Conservation (phyloP, 371 early-diverging fungal genomes). For the Dinochytrium kinnereticum region DNA sequence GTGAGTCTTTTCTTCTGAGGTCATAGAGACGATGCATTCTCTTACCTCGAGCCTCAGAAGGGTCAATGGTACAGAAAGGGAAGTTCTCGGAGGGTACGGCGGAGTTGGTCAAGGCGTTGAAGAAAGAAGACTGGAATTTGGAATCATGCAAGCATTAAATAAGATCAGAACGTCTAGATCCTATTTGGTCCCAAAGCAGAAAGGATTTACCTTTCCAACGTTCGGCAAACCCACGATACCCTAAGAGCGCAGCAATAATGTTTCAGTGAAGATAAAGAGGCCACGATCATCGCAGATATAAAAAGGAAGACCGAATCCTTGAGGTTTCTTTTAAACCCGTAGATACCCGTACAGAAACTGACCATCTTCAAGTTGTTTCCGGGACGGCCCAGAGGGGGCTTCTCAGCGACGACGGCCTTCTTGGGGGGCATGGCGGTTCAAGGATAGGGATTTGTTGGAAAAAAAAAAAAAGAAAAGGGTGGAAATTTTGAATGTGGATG, state of each 20-base stretch:
- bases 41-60: conserved; percentile 89
- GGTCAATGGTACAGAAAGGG: conserved; percentile 80
- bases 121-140: conserved; percentile 85
- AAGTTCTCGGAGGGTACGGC: conserved; percentile 55
- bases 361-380: conserved; percentile 90
- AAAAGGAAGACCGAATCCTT: too few relatives aligned
- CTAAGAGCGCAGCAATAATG: background rate
- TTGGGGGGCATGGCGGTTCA: conserved; percentile 38
- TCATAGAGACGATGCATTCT: too few relatives aligned
- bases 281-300: too few relatives aligned
- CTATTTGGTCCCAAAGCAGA: too few relatives aligned
- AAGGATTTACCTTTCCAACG: conserved; percentile 91
- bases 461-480: background rate
- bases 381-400: conserved; percentile 83
- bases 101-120: conserved; percentile 89
- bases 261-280: background rate
- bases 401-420: conserved; percentile 50
- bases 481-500: background rate
- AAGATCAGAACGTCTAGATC: too few relatives aligned
- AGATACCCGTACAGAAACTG: background rate
- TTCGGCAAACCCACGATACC: conserved; percentile 98
- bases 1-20: too few relatives aligned
- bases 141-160: background rate
- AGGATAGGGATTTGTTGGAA: background rate
- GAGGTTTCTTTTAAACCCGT: too few relatives aligned